These are phyloP conservation scores for Parachaetomium inaequale DNA, from an alignment of 495 filamentous ascomycete species.

Conservation along the genomic window DNA sequence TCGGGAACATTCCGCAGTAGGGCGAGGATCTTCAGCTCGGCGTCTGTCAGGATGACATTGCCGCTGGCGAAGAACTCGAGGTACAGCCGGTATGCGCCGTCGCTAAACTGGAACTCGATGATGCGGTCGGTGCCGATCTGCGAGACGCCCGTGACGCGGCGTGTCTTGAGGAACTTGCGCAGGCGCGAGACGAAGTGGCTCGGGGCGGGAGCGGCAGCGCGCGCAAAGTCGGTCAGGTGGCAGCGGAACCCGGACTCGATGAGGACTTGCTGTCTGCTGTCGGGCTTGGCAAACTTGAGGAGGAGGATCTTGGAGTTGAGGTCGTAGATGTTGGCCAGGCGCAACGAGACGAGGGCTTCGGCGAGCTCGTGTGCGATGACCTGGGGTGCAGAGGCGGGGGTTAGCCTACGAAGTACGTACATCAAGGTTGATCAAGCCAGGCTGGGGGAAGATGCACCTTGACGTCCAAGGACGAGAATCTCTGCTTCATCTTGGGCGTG, in stretches of 20 bases:
- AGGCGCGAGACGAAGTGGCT: conserved; percentile 78
- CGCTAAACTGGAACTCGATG: conserved; percentile 87
- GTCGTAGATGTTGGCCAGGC: conserved; percentile 92
- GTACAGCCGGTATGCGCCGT: conserved; percentile 81
- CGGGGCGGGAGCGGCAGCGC: conserved; percentile 76
- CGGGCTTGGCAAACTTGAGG: conserved; percentile 84
- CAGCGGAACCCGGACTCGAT: conserved; percentile 95
- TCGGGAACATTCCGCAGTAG: conserved; percentile 74
- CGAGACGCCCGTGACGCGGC: conserved; percentile 71
- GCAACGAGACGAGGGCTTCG: conserved; percentile 65
- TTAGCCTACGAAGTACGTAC: too few relatives aligned
- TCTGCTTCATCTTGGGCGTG: conserved; percentile 78
- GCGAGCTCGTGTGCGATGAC: conserved; percentile 92
- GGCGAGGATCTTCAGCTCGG: conserved; percentile 70
- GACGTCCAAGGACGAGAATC: conserved; percentile 92
- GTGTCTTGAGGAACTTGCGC: conserved; percentile 82
- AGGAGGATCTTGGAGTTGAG: conserved; percentile 92
- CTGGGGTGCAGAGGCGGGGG: conserved; percentile 38
- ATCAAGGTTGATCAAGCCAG: too few relatives aligned
- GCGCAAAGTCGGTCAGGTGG: conserved; percentile 85
- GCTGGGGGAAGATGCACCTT: conserved; percentile 55
- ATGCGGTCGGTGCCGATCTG: conserved; percentile 94
- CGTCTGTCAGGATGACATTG: conserved; percentile 88
- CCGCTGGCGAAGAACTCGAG: conserved; percentile 92
- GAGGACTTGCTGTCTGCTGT: conserved; percentile 78